Conservation (phyloP, 169 alveolate genomes). For the Plasmodium adleri region DNA sequence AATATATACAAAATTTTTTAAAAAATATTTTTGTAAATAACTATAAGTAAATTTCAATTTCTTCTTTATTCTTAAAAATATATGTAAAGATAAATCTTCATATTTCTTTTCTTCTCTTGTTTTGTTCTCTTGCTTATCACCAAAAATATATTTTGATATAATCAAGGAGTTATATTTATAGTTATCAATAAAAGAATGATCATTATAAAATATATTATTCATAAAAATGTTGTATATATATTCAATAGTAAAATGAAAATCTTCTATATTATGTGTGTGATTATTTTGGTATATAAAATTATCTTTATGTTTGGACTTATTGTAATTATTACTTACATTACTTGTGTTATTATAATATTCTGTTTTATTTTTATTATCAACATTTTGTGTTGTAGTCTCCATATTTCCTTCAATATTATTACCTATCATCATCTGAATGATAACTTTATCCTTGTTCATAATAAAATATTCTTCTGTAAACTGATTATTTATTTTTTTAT, state of each 20-base stretch:
- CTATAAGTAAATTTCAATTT: constrained; percentile 29
- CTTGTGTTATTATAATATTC: constrained; percentile 11
- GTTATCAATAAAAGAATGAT: neutral
- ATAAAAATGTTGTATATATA: constrained; percentile 35
- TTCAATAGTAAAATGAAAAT: constrained; percentile 30
- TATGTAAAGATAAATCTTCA: constrained; percentile 72
- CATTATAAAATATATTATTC: constrained; percentile 19
- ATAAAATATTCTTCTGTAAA: too few species aligned
- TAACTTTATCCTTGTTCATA: too few species aligned
- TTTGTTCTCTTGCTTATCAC: constrained; percentile 12
- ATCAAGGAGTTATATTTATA: constrained; percentile 10
- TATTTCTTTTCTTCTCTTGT: constrained; percentile 45
- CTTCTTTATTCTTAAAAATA: constrained; percentile 36
- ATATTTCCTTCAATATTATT: neutral
- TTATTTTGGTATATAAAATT: neutral
- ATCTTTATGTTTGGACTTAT: too few species aligned
- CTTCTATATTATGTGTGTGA: constrained; percentile 2
- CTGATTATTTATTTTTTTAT: neutral
- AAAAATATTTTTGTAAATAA: constrained; percentile 21
- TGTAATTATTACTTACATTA: neutral
- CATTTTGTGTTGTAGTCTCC: neutral
- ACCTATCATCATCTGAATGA: neutral
- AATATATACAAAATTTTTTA: constrained; percentile 27
- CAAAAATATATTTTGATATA: constrained; percentile 45
- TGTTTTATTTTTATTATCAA: constrained; percentile 3